Percentiles rank a stretch among this genome's conserved stretches.
These are phyloP conservation scores for Suillus subaureus DNA, from an alignment of 768 basidiomycete genomes.

Conservation along the genomic window DNA sequence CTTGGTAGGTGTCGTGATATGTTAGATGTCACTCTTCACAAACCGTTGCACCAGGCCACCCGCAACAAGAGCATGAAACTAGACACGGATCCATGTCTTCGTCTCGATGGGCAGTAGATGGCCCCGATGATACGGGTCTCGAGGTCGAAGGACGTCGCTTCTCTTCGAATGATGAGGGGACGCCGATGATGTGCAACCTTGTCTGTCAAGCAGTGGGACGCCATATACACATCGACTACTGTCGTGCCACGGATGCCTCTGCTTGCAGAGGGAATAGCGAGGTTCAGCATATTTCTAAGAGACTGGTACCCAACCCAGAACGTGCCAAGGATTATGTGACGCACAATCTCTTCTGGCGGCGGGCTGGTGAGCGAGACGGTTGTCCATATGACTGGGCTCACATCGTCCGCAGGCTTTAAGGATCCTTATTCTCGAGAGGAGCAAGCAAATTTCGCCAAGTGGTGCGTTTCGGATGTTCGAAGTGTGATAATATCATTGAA, in stretches of 20 bases:
- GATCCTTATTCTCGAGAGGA: constrained; percentile 64
- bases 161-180: constrained; percentile 32
- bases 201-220: constrained; percentile 57
- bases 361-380: constrained; percentile 45
- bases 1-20: constrained; percentile 40
- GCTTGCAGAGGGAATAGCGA: constrained; percentile 44
- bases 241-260: constrained; percentile 42
- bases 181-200: constrained; percentile 62
- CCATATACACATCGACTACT: constrained; percentile 59
- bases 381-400: not conserved
- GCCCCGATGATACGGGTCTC: constrained; percentile 46
- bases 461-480: not conserved
- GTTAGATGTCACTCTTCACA: not conserved
- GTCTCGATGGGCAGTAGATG: constrained; percentile 58
- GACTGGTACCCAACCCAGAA: constrained; percentile 47
- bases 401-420: constrained; percentile 50
- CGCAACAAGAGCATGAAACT: constrained; percentile 64
- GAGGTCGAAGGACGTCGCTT: constrained; percentile 61
- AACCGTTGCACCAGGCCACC: constrained; percentile 43
- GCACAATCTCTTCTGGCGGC: constrained; percentile 57
- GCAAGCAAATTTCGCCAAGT: constrained; percentile 44
- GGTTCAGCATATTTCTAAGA: constrained; percentile 46
- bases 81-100: constrained; percentile 64
- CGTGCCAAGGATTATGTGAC: constrained; percentile 55
- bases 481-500: not conserved